Base-by-base conservation (phyloP, 768 basidiomycete species). In the Pisolithus orientalis region DNA sequence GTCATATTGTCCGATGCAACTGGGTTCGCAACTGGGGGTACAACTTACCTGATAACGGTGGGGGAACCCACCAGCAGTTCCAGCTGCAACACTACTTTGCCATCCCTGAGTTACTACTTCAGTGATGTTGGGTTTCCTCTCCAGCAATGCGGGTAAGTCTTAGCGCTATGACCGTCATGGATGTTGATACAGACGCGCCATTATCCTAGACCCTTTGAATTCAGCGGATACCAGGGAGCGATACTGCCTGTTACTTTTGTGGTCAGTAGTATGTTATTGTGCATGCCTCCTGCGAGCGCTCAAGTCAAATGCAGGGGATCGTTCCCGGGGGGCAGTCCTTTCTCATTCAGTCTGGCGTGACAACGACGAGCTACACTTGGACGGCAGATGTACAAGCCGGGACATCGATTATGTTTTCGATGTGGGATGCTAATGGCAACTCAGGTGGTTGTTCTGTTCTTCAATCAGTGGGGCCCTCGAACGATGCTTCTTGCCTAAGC, bases 1-100 rank as follows among this genome's bases (percentile, higher is more conserved):
- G 53, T 84, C 21, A 75, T 79, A 34, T 85, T 90, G 83, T 88
- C 84, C 27, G 88, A 90, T 61, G 72, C 80, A 16, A 78, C 77
- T 21, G 21, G 21, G 21, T 21, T 21, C 21, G 21, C 21, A 21
- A 21, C 21, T 21, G 21, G 21, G 21, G 21, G 21, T 21, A 21
- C 21, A 21, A 21, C 21, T 21, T 1, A 21, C 21, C 21, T 21
- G 21, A 21, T 83, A 38, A 73, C 70, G 1, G 80, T 82, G 14
- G 79, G 74, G 38, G 49, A 66, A 9, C 73, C 82, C 2, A 62
- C 72, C 11, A 76, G 74, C 29, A 27, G 56, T 28, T 53, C 57
- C 10, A 66, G 57, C 14, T 90, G 87, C 65, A 71, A 80, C 53
- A 78, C 77, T 0, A 69, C 71, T 10, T 63, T 66, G 57, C 74